A percentile compares a stretch with the other conserved stretches of the same genome.
phyloP scores from a whole-genome alignment of 2,329 filamentous ascomycete genomes.

The Metarhizium brunneum region DNA sequence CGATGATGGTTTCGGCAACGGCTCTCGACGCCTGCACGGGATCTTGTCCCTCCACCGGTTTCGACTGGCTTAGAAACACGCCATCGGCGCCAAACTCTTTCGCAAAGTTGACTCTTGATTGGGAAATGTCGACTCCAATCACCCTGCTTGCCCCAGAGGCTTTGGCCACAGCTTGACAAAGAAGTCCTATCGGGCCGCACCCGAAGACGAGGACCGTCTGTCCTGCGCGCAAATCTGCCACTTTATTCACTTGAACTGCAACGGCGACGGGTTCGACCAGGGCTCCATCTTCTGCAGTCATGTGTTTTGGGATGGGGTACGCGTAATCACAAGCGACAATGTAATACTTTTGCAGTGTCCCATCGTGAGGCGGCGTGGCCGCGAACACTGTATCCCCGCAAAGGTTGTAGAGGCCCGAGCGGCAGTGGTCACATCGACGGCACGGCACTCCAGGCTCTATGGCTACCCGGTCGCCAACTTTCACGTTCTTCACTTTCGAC shows the following conservation, averaged over 20 bases:
- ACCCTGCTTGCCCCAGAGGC: slow-evolving; percentile 16
- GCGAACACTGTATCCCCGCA: slow-evolving; percentile 30
- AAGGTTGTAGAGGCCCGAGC: slow-evolving; percentile 29
- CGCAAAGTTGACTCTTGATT: slow-evolving; percentile 14
- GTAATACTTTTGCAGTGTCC: slow-evolving; percentile 73
- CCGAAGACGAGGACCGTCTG: slow-evolving; percentile 15
- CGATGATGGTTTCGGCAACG: slow-evolving; percentile 20
- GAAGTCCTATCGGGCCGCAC: slow-evolving; percentile 1
- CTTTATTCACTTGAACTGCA: slow-evolving; percentile 33
- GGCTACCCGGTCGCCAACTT: slow-evolving; percentile 34
- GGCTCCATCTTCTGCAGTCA: slow-evolving; percentile 37
- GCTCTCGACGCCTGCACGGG: slow-evolving; percentile 11
- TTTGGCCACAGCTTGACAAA: slow-evolving; percentile 13
- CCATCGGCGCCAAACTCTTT: slow-evolving; percentile 13
- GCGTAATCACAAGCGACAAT: slow-evolving; percentile 71
- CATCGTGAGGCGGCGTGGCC: slow-evolving; percentile 42
- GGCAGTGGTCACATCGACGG: slow-evolving; percentile 32
- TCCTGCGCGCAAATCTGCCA: slow-evolving; percentile 9
- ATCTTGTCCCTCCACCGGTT: background rate
- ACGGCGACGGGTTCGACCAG: too few relatives aligned
- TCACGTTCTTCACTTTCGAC: slow-evolving; percentile 29
- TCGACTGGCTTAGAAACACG: slow-evolving; percentile 10
- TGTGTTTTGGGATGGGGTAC: slow-evolving; percentile 63
- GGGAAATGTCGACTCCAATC: slow-evolving; percentile 16
- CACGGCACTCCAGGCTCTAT: slow-evolving; percentile 40